Evolutionary conservation across 192 early-diverging fungal genomes (phyloP).

Genomic region (Pilaira anomala): DNA sequence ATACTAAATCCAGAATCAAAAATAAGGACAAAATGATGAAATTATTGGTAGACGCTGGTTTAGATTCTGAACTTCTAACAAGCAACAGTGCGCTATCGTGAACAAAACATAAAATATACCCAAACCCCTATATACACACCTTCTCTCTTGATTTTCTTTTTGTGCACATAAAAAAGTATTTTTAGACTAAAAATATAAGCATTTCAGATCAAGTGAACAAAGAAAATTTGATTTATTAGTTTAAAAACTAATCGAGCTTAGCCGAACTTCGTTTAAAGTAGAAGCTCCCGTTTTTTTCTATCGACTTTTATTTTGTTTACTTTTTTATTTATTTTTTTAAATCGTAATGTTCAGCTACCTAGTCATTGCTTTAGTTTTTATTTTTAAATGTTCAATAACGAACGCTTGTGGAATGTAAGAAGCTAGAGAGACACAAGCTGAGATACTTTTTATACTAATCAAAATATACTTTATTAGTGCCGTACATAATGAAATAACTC

Average conservation of each 20-base stretch:
- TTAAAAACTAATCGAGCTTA: no score
- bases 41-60: background rate
- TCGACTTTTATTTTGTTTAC: background rate
- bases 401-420: constrained; percentile 31
- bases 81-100: no score
- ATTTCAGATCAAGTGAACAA: no score
- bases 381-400: background rate
- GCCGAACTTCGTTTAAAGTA: no score
- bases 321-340: background rate
- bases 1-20: background rate
- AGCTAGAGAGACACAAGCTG: background rate
- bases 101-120: no score
- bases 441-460: background rate
- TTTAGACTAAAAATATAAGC: no score
- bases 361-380: background rate
- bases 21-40: background rate
- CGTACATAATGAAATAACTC: constrained; percentile 31
- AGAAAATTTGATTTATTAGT: no score
- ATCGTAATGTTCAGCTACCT: background rate
- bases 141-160: no score
- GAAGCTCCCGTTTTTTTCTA: background rate
- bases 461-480: background rate
- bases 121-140: no score
- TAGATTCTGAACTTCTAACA: background rate
- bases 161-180: no score